Conservation (phyloP, 371 early-diverging fungal species). For the Mortierella sp. region DNA sequence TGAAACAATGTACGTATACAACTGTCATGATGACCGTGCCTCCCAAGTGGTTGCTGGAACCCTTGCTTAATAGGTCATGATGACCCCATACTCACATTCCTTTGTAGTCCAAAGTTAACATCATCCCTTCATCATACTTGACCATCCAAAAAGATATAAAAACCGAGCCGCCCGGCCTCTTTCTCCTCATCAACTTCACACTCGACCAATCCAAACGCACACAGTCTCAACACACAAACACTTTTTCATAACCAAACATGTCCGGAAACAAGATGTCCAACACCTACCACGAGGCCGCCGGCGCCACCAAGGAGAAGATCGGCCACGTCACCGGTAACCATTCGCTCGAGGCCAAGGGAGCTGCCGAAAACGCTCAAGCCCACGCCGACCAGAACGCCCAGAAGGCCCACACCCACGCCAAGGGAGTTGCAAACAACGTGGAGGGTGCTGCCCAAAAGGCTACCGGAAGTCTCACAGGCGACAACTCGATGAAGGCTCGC, state of each 20-base stretch:
- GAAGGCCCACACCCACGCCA: conserved; percentile 22
- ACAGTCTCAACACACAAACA: conserved; percentile 2
- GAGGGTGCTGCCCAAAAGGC: conserved; percentile 28
- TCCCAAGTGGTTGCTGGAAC: too few species aligned
- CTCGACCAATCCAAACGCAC: background rate
- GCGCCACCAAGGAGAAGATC: conserved; percentile 38
- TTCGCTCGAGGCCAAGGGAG: conserved; percentile 21
- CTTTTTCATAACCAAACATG: conserved; percentile 12
- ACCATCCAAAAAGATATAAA: conserved; percentile 14
- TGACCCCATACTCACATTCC: too few species aligned
- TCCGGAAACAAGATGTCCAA: conserved; percentile 27
- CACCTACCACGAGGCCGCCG: conserved; percentile 37
- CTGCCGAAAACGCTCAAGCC: conserved; percentile 30
- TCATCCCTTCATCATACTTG: too few species aligned
- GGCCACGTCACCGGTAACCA: conserved; percentile 25
- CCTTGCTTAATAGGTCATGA: too few species aligned
- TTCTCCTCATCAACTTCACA: conserved; percentile 3
- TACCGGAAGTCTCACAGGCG: conserved; percentile 14
- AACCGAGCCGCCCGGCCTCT: background rate
- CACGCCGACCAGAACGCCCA: conserved; percentile 18
- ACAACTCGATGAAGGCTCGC: conserved; percentile 23
- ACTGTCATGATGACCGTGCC: too few species aligned
- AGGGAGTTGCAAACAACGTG: conserved; percentile 28
- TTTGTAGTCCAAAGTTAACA: too few species aligned
- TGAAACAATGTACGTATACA: too few species aligned